Conservation (phyloP, 2,329 filamentous ascomycete genomes). For the Grosmannia huntii region DNA sequence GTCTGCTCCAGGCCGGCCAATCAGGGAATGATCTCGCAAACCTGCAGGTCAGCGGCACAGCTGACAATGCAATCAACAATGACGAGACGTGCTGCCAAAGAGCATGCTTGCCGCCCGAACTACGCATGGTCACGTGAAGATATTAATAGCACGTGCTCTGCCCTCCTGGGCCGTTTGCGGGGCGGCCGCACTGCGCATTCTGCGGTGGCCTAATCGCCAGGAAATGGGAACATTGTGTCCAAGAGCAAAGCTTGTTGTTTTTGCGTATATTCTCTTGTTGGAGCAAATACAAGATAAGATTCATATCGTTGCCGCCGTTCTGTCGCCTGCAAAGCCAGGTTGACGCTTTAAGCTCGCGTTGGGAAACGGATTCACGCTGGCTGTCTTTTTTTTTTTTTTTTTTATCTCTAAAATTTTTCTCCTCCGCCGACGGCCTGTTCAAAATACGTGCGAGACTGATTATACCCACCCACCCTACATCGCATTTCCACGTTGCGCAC, state of each 20-base stretch:
- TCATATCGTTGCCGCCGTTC: not conserved
- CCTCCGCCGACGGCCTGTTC: not conserved
- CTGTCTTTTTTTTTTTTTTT: not conserved
- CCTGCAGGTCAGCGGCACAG: not conserved
- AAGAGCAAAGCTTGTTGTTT: not conserved
- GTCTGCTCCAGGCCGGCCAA: not conserved
- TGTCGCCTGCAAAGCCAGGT: not conserved
- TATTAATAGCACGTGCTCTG: not conserved
- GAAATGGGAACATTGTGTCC: not conserved
- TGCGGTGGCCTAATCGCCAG: not conserved
- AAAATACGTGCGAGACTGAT: not conserved
- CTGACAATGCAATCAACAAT: not conserved
- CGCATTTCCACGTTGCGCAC: not conserved
- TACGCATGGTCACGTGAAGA: not conserved
- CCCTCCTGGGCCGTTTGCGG: not conserved
- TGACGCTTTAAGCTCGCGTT: not conserved
- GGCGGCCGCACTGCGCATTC: not conserved
- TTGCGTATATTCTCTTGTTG: not conserved
- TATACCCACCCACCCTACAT: not conserved
- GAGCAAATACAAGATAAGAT: not conserved
- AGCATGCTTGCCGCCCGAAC: too few species aligned
- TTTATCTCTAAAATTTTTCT: constrained; percentile 4
- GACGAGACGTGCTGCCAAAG: not conserved
- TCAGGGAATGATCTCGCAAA: not conserved
- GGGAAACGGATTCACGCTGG: not conserved